Evolutionary conservation across 2,329 filamentous ascomycete genomes (phyloP), one percentile per base, ranked within the genome.

Genomic region (Aspergillus brunneoviolaceus): DNA sequence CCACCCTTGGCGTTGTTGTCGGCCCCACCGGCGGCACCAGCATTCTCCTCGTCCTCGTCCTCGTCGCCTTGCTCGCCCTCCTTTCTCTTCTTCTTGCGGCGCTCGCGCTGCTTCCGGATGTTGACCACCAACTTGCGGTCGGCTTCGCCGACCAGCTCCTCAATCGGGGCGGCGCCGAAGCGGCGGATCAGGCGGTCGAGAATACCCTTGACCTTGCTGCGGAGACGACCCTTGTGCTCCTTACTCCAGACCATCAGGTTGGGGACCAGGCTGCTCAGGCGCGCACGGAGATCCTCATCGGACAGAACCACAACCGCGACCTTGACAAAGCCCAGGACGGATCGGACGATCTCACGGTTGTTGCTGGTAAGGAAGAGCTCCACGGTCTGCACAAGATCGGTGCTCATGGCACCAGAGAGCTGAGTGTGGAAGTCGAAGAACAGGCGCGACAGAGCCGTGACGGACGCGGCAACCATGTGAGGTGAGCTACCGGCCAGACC

Each of bases 381-480:
- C 83, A 99, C 92, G 2, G 95, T 96, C 73, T 96, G 89, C 10
- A 99, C 91, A 9, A 99, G 82, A 65, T 98, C 94, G 10, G 85
- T 82, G 48, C 96, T 83, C 2, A 92, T 89, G 63, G 88, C 84
- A 10, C 85, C 79, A 59, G 85, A 86, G 31, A 98, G 81, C 27
- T 84, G 77, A 31, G 85, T 81, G 65, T 91, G 89, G 81, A 96
- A 99, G 72, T 97, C 90, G 77, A 93, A 98, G 31, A 99, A 85
- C 27, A 97, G 87, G n/a, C 95, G 87, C 14, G 92, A 95, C 42
- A 99, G 85, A 14, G 95, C 94, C 0, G 92, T 98, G 73, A 99
- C 93, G n/a, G 91, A 92, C 0, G 95, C 95, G 6, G 92, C 96
- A 63, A 98, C 93, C 92, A 98, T 97, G 79, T 98, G 94, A 33